phyloP scores from a whole-genome alignment of 257 asterid genomes.

The Salvia splendens region DNA sequence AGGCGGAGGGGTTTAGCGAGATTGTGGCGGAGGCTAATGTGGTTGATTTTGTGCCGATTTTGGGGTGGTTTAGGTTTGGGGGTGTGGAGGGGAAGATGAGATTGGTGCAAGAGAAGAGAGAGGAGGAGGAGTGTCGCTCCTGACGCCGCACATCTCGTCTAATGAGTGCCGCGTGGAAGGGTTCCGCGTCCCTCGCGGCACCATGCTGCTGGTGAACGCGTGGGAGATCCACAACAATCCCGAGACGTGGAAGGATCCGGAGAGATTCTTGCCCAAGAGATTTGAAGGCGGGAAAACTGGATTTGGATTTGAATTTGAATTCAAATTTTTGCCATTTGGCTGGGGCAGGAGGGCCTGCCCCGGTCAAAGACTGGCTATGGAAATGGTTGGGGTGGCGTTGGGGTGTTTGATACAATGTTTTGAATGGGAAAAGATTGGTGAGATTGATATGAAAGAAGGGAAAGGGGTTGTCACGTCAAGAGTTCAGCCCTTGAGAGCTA shows the following conservation, averaged over 20 bases:
- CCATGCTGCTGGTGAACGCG: slow-evolving; percentile 39
- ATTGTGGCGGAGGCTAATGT: slow-evolving; percentile 39
- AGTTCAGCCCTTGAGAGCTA: slow-evolving; percentile 39
- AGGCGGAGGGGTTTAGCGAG: slow-evolving; percentile 32
- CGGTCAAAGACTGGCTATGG: slow-evolving; percentile 38
- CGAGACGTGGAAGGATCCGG: slow-evolving; percentile 31
- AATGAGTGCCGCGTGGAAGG: slow-evolving; percentile 31
- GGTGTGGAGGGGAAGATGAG: slow-evolving; percentile 33
- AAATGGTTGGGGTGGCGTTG: slow-evolving; percentile 39
- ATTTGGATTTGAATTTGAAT: slow-evolving; percentile 5
- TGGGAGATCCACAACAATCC: slow-evolving; percentile 43
- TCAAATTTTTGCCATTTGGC: slow-evolving; percentile 39
- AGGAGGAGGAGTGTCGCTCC: no score
- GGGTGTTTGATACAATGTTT: slow-evolving; percentile 44
- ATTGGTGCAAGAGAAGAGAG: slow-evolving; percentile 38
- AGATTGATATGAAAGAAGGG: slow-evolving; percentile 25
- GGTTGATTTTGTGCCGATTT: slow-evolving; percentile 40
- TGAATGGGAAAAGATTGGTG: slow-evolving; percentile 40
- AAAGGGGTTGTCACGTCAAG: slow-evolving; percentile 36
- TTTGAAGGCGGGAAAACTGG: slow-evolving; percentile 31
- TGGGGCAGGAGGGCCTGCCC: slow-evolving; percentile 50
- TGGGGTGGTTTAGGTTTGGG: slow-evolving; percentile 39
- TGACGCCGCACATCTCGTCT: slow-evolving; percentile 40
- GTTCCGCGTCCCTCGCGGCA: slow-evolving; percentile 36
- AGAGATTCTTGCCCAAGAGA: slow-evolving; percentile 36